phyloP scores from a whole-genome alignment of 768 basidiomycete genomes.

The Mrakia gelida region DNA sequence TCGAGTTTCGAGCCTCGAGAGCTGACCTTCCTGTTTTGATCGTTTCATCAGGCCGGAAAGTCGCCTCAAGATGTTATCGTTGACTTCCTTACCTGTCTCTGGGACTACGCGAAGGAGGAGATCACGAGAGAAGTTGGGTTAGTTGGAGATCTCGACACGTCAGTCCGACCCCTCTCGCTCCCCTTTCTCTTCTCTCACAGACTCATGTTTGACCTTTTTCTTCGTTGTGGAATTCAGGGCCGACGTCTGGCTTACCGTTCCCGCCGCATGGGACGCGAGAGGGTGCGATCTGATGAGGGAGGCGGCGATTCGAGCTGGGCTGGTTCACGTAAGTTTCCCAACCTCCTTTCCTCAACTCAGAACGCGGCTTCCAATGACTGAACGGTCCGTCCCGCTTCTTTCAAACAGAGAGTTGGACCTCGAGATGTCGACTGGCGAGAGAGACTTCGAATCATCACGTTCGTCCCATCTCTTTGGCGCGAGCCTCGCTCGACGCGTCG shows the following conservation, averaged over 20 bases:
- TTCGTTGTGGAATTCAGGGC: slow-evolving; percentile 48
- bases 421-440: slow-evolving; percentile 74
- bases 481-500: not conserved
- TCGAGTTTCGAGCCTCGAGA: not conserved
- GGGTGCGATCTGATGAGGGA: slow-evolving; percentile 82
- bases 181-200: too few relatives aligned
- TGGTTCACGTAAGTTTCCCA: slow-evolving; percentile 51
- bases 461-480: slow-evolving; percentile 27
- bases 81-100: slow-evolving; percentile 75
- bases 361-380: too few relatives aligned
- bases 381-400: not conserved
- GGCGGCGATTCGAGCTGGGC: slow-evolving; percentile 72
- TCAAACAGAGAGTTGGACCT: slow-evolving; percentile 54
- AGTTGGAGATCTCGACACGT: slow-evolving; percentile 75
- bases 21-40: not conserved
- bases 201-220: too few relatives aligned
- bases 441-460: slow-evolving; percentile 76
- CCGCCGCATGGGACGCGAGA: slow-evolving; percentile 84
- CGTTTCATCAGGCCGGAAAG: slow-evolving; percentile 59
- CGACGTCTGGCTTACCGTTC: slow-evolving; percentile 80
- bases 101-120: slow-evolving; percentile 80
- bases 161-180: not conserved
- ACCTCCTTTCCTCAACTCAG: too few relatives aligned
- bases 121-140: slow-evolving; percentile 82
- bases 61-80: slow-evolving; percentile 70